Evolutionary conservation across 345 rosid genomes (phyloP).

Genomic region (Syzygium oleosum): DNA sequence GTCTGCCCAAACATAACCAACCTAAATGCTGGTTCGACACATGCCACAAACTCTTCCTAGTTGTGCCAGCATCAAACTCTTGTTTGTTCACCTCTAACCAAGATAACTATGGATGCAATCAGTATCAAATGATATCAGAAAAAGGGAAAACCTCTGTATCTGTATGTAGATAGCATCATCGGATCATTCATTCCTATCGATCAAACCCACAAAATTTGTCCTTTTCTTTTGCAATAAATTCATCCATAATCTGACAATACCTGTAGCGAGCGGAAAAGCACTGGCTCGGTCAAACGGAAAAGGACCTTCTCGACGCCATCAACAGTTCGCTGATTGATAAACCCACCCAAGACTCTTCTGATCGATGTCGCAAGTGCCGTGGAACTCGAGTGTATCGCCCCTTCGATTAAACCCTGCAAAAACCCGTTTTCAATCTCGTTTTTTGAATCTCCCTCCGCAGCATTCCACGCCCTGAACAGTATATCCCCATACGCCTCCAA

Average conservation of each 20-base stretch:
- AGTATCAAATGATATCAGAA: background rate
- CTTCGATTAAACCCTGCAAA: conserved; percentile 63
- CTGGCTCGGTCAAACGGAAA: conserved; percentile 75
- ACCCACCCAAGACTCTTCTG: conserved; percentile 76
- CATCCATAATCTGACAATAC: conserved; percentile 11
- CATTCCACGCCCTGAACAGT: conserved; percentile 80
- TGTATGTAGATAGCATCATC: background rate
- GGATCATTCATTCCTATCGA: background rate
- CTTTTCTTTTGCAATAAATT: background rate
- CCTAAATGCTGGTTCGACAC: background rate
- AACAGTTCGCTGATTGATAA: conserved; percentile 57
- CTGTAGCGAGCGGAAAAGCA: conserved; percentile 85
- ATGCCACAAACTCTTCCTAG: background rate
- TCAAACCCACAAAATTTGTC: background rate
- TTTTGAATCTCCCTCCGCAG: conserved; percentile 37
- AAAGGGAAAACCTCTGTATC: background rate
- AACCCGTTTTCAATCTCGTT: conserved; percentile 71
- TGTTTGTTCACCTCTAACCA: background rate
- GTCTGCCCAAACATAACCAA: background rate
- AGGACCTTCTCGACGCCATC: conserved; percentile 83
- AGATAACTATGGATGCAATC: background rate
- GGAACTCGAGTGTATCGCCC: conserved; percentile 55
- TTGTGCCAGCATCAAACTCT: background rate
- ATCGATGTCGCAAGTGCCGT: conserved; percentile 50
- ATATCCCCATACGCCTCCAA: conserved; percentile 87